Conservation (phyloP, 2,329 filamentous ascomycete species). For the Coniochaeta sp. region DNA sequence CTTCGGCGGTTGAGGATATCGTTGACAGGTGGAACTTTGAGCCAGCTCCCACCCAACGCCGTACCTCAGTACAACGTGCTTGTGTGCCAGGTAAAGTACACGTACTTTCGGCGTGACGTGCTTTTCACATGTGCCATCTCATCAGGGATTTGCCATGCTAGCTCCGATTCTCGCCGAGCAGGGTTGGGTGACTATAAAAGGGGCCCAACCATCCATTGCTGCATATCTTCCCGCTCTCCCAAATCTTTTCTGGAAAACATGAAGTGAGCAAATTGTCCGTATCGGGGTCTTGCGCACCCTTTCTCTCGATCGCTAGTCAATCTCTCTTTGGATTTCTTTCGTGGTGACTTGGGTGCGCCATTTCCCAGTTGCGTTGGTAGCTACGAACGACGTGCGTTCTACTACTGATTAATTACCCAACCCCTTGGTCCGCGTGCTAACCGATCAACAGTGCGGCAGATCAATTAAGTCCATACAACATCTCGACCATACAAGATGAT, state of each 20-base stretch:
- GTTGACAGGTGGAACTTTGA: background rate
- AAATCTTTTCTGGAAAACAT: background rate
- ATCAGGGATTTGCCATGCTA: background rate
- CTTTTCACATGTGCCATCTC: background rate
- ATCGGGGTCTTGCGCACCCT: background rate
- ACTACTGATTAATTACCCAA: background rate
- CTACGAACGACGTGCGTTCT: background rate
- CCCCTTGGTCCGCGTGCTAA: background rate
- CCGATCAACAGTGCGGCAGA: background rate
- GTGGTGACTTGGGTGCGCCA: background rate
- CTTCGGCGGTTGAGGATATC: background rate
- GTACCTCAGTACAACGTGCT: background rate
- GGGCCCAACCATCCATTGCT: background rate
- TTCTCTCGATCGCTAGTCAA: background rate
- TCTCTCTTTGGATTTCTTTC: background rate
- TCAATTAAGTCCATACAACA: background rate
- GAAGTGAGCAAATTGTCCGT: background rate
- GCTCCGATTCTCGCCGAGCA: background rate
- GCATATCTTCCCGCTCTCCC: background rate
- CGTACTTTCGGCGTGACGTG: background rate
- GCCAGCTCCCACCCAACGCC: too few species aligned
- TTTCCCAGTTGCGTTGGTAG: background rate
- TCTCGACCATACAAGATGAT: conserved; percentile 7
- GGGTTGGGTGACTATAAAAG: background rate
- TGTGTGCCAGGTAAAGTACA: background rate